Evolutionary conservation across 768 basidiomycete species (phyloP).

Genomic region (Leccinum imitatum): DNA sequence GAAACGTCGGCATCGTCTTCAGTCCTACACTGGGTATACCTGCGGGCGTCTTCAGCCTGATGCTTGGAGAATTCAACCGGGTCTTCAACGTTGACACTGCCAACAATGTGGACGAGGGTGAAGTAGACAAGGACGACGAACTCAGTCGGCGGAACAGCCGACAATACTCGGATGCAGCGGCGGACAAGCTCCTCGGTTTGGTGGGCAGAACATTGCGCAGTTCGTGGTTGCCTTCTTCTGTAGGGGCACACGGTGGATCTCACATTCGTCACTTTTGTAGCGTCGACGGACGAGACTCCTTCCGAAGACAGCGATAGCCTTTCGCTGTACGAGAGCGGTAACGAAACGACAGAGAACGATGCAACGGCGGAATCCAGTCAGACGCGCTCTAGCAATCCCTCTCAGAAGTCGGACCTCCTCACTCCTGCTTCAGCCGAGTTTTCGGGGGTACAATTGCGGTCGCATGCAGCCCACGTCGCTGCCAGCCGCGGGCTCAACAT

Average conservation of each 20-base stretch:
- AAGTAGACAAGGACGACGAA: conserved; percentile 36
- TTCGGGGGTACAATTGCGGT: conserved; percentile 38
- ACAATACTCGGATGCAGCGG: conserved; percentile 80
- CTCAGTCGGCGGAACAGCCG: conserved; percentile 73
- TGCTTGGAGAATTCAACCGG: conserved; percentile 90
- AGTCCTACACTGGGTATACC: conserved; percentile 97
- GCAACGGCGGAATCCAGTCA: conserved; percentile 43
- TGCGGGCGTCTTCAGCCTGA: conserved; percentile 93
- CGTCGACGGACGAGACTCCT: conserved; percentile 56
- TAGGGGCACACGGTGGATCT: not conserved
- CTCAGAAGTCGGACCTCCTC: conserved; percentile 26
- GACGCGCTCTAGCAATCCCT: conserved; percentile 40
- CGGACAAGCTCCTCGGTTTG: conserved; percentile 79
- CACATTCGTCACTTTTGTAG: conserved; percentile 22
- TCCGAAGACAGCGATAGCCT: conserved; percentile 71
- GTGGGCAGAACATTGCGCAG: conserved; percentile 64
- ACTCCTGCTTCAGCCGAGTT: conserved; percentile 21
- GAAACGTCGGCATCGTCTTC: conserved; percentile 98
- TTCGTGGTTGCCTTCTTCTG: conserved; percentile 37
- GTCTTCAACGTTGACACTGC: conserved; percentile 80
- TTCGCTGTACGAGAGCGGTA: conserved; percentile 72
- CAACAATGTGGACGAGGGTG: conserved; percentile 24
- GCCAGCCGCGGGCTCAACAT: conserved; percentile 73
- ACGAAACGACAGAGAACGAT: conserved; percentile 67
- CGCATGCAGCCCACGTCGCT: conserved; percentile 59